Evolutionary conservation across 768 basidiomycete species (phyloP).

Genomic region (Auricularia sp.): DNA sequence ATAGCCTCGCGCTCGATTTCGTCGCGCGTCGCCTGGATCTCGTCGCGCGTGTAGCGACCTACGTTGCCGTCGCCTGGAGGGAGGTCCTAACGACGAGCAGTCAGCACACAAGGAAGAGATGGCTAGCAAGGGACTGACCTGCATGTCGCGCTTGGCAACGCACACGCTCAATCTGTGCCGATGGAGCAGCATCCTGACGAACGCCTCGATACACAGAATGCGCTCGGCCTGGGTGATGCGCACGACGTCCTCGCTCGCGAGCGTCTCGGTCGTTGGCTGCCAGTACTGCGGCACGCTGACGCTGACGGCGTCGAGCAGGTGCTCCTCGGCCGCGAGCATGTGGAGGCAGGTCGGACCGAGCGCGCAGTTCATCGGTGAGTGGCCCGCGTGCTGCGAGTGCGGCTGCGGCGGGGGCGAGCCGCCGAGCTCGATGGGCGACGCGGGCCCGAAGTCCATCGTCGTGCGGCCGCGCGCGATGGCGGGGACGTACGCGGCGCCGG

Average conservation of each 20-base stretch:
- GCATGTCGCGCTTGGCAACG: background rate
- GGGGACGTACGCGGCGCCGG: slow-evolving; percentile 26
- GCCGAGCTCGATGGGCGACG: background rate
- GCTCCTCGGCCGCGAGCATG: slow-evolving; percentile 52
- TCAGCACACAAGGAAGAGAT: too few relatives aligned
- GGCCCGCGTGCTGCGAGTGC: background rate
- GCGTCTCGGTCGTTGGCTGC: slow-evolving; percentile 70
- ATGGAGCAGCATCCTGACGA: slow-evolving; percentile 78
- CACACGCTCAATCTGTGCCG: slow-evolving; percentile 29
- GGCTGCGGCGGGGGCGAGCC: background rate
- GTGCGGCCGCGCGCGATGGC: background rate
- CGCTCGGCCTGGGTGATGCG: slow-evolving; percentile 82
- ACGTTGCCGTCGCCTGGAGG: background rate
- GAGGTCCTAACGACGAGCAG: background rate
- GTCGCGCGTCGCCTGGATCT: background rate
- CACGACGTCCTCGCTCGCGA: slow-evolving; percentile 77
- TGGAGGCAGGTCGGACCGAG: slow-evolving; percentile 8
- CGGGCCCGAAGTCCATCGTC: background rate
- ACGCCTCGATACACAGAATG: slow-evolving; percentile 79
- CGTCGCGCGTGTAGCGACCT: background rate
- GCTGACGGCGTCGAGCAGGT: slow-evolving; percentile 70
- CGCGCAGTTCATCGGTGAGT: background rate
- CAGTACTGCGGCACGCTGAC: slow-evolving; percentile 63
- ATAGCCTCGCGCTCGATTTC: slow-evolving; percentile 74
- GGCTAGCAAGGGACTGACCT: too few relatives aligned